These are phyloP conservation scores for Plasmodium vivax DNA, from an alignment of 169 alveolate species.

Conservation along the genomic window DNA sequence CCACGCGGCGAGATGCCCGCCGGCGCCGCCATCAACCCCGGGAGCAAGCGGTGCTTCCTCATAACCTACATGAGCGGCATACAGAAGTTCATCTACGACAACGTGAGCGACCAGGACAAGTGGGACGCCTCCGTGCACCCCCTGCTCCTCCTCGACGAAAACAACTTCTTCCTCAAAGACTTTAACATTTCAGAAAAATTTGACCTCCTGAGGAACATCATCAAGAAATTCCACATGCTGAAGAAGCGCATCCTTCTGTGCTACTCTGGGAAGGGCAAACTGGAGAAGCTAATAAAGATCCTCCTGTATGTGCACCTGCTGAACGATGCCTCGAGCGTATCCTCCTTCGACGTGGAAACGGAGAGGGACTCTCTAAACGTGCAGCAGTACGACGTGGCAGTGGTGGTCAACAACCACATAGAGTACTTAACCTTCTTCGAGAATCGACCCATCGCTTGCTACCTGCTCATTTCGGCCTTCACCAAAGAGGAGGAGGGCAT, in stretches of 20 bases:
- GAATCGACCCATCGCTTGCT: background rate
- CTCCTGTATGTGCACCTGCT: conserved; percentile 4
- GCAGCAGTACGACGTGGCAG: conserved; percentile 18
- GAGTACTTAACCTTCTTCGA: conserved; percentile 8
- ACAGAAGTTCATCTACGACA: conserved; percentile 60
- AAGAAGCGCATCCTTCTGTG: conserved; percentile 61
- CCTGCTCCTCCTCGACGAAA: conserved; percentile 44
- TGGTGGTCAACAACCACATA: conserved; percentile 44
- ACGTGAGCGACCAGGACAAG: conserved; percentile 38
- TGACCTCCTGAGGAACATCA: conserved; percentile 45
- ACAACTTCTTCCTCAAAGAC: conserved; percentile 35
- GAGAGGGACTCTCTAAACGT: background rate
- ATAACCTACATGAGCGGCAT: conserved; percentile 71
- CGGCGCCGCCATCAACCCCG: too few species aligned
- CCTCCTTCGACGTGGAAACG: background rate
- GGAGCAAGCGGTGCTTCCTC: background rate
- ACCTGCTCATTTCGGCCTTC: conserved; percentile 22
- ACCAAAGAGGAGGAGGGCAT: conserved; percentile 42
- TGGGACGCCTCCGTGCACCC: conserved; percentile 38
- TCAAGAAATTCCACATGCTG: conserved; percentile 24
- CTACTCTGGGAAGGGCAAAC: conserved; percentile 63
- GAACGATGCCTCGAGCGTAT: background rate
- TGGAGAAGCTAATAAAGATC: conserved; percentile 27
- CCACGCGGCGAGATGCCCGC: background rate
- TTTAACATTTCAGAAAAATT: conserved; percentile 69